Evolutionary conservation across 257 asterid species (phyloP), one percentile per base, ranked within the genome.

Genomic region (Penstemon davidsonii): DNA sequence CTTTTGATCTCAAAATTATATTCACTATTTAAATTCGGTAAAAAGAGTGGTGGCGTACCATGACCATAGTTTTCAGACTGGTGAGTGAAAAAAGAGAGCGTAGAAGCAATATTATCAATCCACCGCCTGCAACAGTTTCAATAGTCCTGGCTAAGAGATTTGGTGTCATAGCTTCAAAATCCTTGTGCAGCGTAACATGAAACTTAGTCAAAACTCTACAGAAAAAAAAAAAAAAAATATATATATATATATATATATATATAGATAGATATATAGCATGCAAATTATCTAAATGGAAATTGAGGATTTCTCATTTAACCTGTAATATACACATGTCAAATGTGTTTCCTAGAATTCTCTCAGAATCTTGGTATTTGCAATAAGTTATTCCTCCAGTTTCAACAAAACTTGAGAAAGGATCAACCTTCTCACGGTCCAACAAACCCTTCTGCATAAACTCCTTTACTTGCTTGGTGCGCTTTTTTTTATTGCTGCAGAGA

Each of bases 241-340:
- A 5, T 56, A 25, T 7, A 6, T 8, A 15, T 6, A 4, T 3
- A 19, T 0, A 1, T 0, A 4, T 4, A 55, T 19, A 25, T 25
- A 6, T 4, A 5, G 4, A 12, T 8, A 19, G 42, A 12, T 8
- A 50, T 5, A 1, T 15, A 15, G 18, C 18, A 15, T 15, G 18
- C 18, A 11, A 54, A 5, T 54, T 4, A 18, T 4, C 19, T 2
- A 8, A 59, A 59, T 5, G 39, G n/a, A 59, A 59, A 11, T 39
- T 8, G 1, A 47, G 53, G 53, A n/a, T 38, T 59, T 10, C 8
- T 4, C 4, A 11, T 2, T 10, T 3, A n/a, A 60, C 65, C 65
- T 60, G 99, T 68, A 94, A 81, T 79, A 94, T 77, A 78, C 99
- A 94, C 99, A 94, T 91, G 82, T 96, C 96, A 75, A 88, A 94